Conservation (phyloP, 116 monocot genomes). For the Dioscorea cayenensis region DNA sequence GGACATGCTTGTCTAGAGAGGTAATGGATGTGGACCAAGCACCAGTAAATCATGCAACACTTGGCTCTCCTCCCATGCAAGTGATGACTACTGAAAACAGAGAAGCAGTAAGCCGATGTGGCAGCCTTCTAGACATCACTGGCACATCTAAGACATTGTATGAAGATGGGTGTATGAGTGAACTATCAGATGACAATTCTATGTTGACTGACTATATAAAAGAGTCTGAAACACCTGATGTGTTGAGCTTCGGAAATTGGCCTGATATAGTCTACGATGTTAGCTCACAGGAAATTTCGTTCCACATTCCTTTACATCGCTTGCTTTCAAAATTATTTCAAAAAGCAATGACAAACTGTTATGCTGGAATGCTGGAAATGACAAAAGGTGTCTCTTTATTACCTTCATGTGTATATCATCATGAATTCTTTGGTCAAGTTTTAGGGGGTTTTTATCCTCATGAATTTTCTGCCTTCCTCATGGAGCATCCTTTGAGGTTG, state of each 20-base stretch:
- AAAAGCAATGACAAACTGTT: constrained; percentile 56
- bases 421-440: constrained; percentile 55
- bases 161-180: constrained; percentile 11
- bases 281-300: constrained; percentile 82
- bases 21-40: constrained; percentile 6
- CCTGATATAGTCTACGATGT: constrained; percentile 70
- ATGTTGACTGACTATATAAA: constrained; percentile 21
- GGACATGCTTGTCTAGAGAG: constrained; percentile 11
- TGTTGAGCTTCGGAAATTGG: constrained; percentile 51
- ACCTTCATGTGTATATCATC: constrained; percentile 5
- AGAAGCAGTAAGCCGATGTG: background rate
- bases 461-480: constrained; percentile 70
- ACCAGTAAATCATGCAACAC: background rate
- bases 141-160: background rate
- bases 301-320: constrained; percentile 92
- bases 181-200: constrained; percentile 11
- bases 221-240: constrained; percentile 28
- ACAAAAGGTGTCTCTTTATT: constrained; percentile 1
- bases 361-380: constrained; percentile 14
- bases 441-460: constrained; percentile 49
- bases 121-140: constrained; percentile 3
- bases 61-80: constrained; percentile 4
- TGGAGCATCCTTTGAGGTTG: constrained; percentile 88
- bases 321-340: constrained; percentile 64
- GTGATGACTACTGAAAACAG: background rate